Evolutionary conservation across 2,329 filamentous ascomycete species (phyloP), one percentile per base, ranked within the genome.

Genomic region (Xylariaceae sp.): DNA sequence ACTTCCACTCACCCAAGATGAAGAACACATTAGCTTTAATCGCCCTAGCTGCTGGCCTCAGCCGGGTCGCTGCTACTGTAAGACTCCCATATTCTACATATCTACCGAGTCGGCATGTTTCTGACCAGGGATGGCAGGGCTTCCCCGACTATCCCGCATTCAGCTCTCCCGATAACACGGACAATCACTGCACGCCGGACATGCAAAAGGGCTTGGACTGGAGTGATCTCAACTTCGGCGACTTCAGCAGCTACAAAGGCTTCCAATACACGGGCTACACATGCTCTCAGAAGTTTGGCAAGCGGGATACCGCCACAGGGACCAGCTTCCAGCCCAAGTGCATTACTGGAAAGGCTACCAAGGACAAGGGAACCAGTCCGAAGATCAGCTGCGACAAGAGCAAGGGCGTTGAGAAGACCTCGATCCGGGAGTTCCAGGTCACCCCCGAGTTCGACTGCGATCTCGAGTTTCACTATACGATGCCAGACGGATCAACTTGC

Each of bases 391-490:
- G 68, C 42, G 64, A 66, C 43, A 52, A 57, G 33, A 58, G 59
- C 34, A 54, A 66, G 42, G 61, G 63, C 40, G 60, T 66, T 26
- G 61, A 72, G 51, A 68, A 74, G 48, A 92, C 94, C 71, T 92
- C 88, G 24, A 78, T 94, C 56, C 76, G 70, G 49, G 71, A 78
- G 53, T 76, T 94, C 62, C 73, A 90, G 48, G 69, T 96, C 51
- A 78, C 78, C 31, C 73, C 80, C 48, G 81, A 87, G 57, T 80
- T 83, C 57, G 83, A 90, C 63, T 81, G 78, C 52, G 80, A 89
- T 48, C 68, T 97, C 38, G 81, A 90, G 64, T 88, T 95, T 69
- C 76, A 86, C 70, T 96, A 90, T 67, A 74, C 71, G 55, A 94
- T 96, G 88, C 74, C 79, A 2, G 86, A 90, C 60, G 85, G 85